Base-by-base conservation (phyloP, 331 rosid genomes). In the Prunus yedoensis region DNA sequence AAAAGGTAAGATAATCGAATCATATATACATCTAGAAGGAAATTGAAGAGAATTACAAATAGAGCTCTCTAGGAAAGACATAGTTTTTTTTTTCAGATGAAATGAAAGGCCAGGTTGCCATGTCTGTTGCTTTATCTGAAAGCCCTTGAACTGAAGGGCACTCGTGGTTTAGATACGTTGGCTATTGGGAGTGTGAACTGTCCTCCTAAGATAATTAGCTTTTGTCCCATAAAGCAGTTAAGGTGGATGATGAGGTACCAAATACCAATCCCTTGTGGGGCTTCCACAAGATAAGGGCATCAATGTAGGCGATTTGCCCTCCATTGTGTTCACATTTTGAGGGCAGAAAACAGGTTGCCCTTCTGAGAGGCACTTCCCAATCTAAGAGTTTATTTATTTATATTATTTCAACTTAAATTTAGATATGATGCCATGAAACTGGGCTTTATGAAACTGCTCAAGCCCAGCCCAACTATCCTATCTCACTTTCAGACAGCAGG, bases 81-180 rank as follows among this genome's bases (percentile, higher is more conserved):
- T 5, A 35, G 43, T 5, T 6, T 5, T 5, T 5, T 5, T 4
- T 15, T 5, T 21, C 15, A 14, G 70, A 38, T 27, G 18, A 50
- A 32, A 61, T 16, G 68, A 21, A 41, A 70, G 47, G 71, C 71
- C 66, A 70, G 49, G 71, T 50, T 70, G 76, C 71, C 66, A 61
- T 61, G 76, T 61, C 76, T 70, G 65, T 79, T 66, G 83, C 83
- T 73, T 79, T 72, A 21, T 25, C 64, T 43, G 60, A 49, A 74
- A 74, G 27, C 49, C 58, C 75, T 79, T 66, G 51, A 32, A 32
- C 38, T 32, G 38, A 58, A 68, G 70, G 18, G 56, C 69, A 74
- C 56, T 45, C 65, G 70, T 66, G 71, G 45, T 49, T 10, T 27
- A 6, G 32, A 49, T 12, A 12, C 11, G 35, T 58, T 68, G 65